Percentiles rank a stretch among this genome's conserved stretches.
These are phyloP conservation scores for Pseudogymnoascus sp. DNA, from an alignment of 2,329 filamentous ascomycete species.

Conservation along the genomic window DNA sequence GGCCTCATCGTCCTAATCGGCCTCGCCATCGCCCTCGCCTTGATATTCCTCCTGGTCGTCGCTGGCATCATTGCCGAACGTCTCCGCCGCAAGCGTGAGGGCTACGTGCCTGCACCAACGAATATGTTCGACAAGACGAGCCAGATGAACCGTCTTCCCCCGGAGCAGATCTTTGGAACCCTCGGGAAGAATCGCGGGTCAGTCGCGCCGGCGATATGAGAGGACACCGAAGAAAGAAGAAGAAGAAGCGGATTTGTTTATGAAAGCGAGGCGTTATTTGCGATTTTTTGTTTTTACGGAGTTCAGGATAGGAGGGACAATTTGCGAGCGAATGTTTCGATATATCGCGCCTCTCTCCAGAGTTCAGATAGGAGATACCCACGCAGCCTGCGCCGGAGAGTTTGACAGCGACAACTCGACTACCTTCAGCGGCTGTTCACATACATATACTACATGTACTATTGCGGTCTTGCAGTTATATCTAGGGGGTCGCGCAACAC, in stretches of 20 bases:
- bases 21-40: conserved; percentile 67
- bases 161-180: conserved; percentile 42
- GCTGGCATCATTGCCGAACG: conserved; percentile 70
- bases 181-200: conserved; percentile 17
- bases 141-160: conserved; percentile 54
- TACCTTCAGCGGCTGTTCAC: neutral
- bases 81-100: conserved; percentile 68
- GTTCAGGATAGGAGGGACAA: neutral
- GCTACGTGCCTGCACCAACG: conserved; percentile 71
- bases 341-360: neutral
- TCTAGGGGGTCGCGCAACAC: neutral
- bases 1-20: conserved; percentile 77
- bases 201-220: neutral
- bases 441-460: neutral
- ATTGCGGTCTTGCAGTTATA: neutral
- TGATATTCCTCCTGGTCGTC: conserved; percentile 72
- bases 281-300: neutral
- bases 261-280: conserved; percentile 1
- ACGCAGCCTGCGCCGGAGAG: neutral
- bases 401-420: neutral
- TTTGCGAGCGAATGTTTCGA: neutral
- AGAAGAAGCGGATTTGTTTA: neutral
- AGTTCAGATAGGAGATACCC: neutral
- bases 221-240: neutral
- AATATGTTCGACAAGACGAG: conserved; percentile 54